These are phyloP conservation scores for Strobilomyces dryophilus DNA, from an alignment of 768 basidiomycete genomes.

Conservation along the genomic window DNA sequence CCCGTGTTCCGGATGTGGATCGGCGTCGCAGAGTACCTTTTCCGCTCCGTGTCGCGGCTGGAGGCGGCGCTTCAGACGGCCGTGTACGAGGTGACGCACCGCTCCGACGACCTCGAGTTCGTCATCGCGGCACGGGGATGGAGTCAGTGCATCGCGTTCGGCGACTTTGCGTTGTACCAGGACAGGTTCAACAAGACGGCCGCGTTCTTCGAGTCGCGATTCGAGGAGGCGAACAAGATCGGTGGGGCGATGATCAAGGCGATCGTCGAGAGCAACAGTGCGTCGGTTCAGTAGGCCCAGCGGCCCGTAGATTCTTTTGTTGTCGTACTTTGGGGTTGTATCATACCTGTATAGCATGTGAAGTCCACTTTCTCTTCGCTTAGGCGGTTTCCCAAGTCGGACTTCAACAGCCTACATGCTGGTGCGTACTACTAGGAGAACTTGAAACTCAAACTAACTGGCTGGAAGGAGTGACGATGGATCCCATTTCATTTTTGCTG, in stretches of 20 bases:
- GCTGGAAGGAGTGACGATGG: too few relatives aligned
- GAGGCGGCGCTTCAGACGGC: constrained; percentile 71
- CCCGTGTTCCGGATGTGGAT: constrained; percentile 97
- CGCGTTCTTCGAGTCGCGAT: constrained; percentile 79
- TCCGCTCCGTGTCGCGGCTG: constrained; percentile 62
- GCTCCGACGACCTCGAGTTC: constrained; percentile 91
- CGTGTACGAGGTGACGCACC: constrained; percentile 69
- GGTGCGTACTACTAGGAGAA: too few relatives aligned
- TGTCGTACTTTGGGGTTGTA: too few relatives aligned
- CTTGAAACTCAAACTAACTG: too few relatives aligned
- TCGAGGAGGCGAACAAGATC: constrained; percentile 78
- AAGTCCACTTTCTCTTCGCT: too few relatives aligned
- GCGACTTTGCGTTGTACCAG: constrained; percentile 85
- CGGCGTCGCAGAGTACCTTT: constrained; percentile 94
- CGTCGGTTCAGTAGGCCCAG: not conserved
- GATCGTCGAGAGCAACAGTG: constrained; percentile 54
- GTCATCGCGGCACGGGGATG: constrained; percentile 90
- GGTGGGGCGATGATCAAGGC: constrained; percentile 89
- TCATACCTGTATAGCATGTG: too few relatives aligned
- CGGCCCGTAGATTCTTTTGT: too few relatives aligned
- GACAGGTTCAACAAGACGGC: constrained; percentile 76
- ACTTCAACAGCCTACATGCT: too few relatives aligned
- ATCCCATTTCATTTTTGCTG: too few relatives aligned
- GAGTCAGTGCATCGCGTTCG: constrained; percentile 94
- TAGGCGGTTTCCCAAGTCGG: too few relatives aligned